A percentile compares a stretch with the other conserved stretches of the same genome.
phyloP scores from a whole-genome alignment of 2,329 filamentous ascomycete species.

The Pseudogymnoascus sp. region DNA sequence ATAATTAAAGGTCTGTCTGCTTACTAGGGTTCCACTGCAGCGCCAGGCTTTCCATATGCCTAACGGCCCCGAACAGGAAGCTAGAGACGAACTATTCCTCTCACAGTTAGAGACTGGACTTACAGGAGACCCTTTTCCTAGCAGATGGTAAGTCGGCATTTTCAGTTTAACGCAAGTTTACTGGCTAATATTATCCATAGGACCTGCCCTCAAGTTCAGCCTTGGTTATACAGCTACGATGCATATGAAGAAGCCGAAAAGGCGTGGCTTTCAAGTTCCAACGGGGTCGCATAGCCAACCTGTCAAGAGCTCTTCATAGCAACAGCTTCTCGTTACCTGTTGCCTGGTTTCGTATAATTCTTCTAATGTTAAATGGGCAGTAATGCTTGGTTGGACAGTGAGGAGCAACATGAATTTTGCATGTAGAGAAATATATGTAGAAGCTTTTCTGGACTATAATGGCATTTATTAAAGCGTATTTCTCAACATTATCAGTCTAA shows the following conservation, averaged over 20 bases:
- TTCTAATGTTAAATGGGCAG: constrained; percentile 16
- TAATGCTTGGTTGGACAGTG: not conserved
- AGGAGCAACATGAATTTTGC: not conserved
- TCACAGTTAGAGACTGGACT: not conserved
- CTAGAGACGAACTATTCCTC: constrained; percentile 9
- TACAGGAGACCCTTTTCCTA: not conserved
- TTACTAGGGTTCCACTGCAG: not conserved
- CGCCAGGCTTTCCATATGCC: constrained; percentile 8
- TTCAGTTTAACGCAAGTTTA: not conserved
- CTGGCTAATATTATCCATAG: not conserved
- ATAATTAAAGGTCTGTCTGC: not conserved
- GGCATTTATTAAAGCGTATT: not conserved
- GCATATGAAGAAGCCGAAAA: not conserved
- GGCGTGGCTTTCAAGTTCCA: not conserved
- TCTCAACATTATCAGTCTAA: not conserved
- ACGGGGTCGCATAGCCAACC: too few species aligned
- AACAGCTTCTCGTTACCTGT: too few species aligned
- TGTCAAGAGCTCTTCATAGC: too few species aligned
- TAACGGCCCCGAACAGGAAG: constrained; percentile 7
- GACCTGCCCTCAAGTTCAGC: not conserved
- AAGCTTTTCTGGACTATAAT: not conserved
- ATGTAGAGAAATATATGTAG: not conserved
- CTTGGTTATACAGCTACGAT: not conserved
- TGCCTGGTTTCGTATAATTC: not conserved
- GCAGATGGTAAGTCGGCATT: not conserved